A percentile compares a stretch with the other conserved stretches of the same genome.
phyloP scores from a whole-genome alignment of 2,329 filamentous ascomycete species.

The Rutstroemia sp. region DNA sequence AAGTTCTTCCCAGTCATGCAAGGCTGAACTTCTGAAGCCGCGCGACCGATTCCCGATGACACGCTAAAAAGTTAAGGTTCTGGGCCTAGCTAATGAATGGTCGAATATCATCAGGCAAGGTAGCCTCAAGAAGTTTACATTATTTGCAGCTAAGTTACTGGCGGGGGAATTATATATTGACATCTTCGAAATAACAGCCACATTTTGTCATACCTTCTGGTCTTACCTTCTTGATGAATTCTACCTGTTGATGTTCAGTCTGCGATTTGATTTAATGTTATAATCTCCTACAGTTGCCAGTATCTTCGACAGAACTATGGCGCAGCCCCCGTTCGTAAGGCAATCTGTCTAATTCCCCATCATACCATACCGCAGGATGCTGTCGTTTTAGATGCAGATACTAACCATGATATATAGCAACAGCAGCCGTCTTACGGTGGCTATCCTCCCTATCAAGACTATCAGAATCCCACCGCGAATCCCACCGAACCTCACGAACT shows the following conservation, averaged over 20 bases:
- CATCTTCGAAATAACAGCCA: not conserved
- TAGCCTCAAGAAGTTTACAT: constrained; percentile 5
- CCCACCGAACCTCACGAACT: constrained; percentile 6
- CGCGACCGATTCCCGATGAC: not conserved
- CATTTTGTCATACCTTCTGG: not conserved
- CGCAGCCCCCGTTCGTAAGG: constrained; percentile 10
- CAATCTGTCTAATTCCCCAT: constrained; percentile 5
- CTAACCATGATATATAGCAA: constrained; percentile 1
- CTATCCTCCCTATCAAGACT: not conserved
- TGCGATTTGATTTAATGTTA: constrained; percentile 1
- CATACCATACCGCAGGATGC: not conserved
- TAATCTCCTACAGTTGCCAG: not conserved
- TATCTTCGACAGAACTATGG: constrained; percentile 8
- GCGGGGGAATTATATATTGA: not conserved
- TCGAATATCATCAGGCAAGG: constrained; percentile 4
- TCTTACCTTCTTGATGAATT: not conserved
- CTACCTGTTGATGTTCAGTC: not conserved
- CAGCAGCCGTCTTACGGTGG: constrained; percentile 5
- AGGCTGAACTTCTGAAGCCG: constrained; percentile 9
- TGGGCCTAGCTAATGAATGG: not conserved
- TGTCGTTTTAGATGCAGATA: not conserved
- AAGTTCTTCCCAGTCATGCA: not conserved
- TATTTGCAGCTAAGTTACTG: not conserved
- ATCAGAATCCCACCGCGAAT: not conserved
- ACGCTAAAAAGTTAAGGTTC: constrained; percentile 7